These are phyloP conservation scores for Triticum timopheevii DNA, from an alignment of 176 grass and related monocot genomes.

Conservation along the genomic window DNA sequence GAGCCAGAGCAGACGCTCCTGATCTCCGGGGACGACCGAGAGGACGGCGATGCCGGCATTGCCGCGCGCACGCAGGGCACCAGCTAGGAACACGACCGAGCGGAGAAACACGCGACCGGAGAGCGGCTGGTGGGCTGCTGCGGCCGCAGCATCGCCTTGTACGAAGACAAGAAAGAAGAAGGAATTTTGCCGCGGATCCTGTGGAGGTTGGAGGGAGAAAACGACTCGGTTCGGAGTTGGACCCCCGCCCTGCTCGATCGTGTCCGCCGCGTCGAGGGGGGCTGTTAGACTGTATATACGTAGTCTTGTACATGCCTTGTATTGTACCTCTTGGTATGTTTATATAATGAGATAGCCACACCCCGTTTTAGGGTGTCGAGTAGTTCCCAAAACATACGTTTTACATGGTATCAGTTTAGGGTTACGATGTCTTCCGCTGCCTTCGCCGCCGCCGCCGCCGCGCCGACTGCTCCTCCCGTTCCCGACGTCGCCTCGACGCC, in stretches of 20 bases:
- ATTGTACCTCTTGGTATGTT: too few relatives aligned
- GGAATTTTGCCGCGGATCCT: constrained; percentile 11
- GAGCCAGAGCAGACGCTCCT: background rate
- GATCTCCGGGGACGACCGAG: constrained; percentile 11
- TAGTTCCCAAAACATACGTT: too few relatives aligned
- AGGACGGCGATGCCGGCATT: background rate
- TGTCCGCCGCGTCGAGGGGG: background rate
- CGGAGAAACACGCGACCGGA: background rate
- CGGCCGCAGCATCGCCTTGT: background rate
- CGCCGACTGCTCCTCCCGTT: too few relatives aligned
- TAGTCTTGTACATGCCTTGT: too few relatives aligned
- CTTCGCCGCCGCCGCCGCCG: too few relatives aligned
- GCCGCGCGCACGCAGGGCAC: background rate
- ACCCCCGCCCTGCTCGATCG: background rate
- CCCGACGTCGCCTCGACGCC: too few relatives aligned
- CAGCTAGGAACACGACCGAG: background rate
- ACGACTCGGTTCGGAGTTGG: background rate
- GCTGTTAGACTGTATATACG: too few relatives aligned
- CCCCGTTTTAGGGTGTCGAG: too few relatives aligned
- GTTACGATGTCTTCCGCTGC: too few relatives aligned
- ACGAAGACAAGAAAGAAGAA: background rate
- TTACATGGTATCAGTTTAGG: too few relatives aligned
- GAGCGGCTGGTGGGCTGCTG: background rate
- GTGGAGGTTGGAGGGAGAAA: constrained; percentile 35
- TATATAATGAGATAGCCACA: too few relatives aligned